Evolutionary conservation across 1,284 basidiomycete genomes (phyloP).

Genomic region (Ceratobasidium sp.): DNA sequence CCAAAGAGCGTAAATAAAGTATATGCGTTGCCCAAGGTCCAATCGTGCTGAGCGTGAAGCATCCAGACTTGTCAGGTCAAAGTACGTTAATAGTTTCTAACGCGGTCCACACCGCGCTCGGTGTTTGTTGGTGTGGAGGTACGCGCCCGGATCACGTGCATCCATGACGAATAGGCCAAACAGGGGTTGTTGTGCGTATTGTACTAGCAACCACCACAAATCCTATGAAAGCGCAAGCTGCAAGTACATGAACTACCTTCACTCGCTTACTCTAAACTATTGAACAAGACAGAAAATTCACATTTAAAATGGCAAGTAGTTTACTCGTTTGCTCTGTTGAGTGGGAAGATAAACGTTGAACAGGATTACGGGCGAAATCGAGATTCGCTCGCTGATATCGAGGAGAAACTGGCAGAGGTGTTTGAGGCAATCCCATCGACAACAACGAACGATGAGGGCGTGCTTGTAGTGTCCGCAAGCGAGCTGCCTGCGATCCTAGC

Average conservation of each 20-base stretch:
- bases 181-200: slow-evolving; percentile 21
- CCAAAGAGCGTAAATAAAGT: too few relatives aligned
- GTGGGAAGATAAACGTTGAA: slow-evolving; percentile 15
- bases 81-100: too few relatives aligned
- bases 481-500: slow-evolving; percentile 76
- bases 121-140: too few relatives aligned
- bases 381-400: slow-evolving; percentile 73
- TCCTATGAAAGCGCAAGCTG: slow-evolving; percentile 3
- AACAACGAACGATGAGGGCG: slow-evolving; percentile 68
- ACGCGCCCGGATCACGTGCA: slow-evolving; percentile 14
- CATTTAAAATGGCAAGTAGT: slow-evolving; percentile 30
- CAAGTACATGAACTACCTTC: slow-evolving; percentile 17
- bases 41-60: too few relatives aligned
- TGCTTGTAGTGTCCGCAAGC: slow-evolving; percentile 74
- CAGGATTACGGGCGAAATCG: slow-evolving; percentile 52
- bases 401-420: slow-evolving; percentile 73
- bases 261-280: slow-evolving; percentile 1
- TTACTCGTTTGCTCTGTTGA: not conserved
- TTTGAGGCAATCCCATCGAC: slow-evolving; percentile 74
- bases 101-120: too few relatives aligned
- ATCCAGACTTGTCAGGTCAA: too few relatives aligned
- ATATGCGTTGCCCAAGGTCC: too few relatives aligned
- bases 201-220: slow-evolving; percentile 22
- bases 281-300: slow-evolving; percentile 5
- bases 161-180: slow-evolving; percentile 8